These are phyloP conservation scores for Lunularia cruciata DNA, from an alignment of 225 moss, liverwort and hornwort genomes.

Conservation along the genomic window DNA sequence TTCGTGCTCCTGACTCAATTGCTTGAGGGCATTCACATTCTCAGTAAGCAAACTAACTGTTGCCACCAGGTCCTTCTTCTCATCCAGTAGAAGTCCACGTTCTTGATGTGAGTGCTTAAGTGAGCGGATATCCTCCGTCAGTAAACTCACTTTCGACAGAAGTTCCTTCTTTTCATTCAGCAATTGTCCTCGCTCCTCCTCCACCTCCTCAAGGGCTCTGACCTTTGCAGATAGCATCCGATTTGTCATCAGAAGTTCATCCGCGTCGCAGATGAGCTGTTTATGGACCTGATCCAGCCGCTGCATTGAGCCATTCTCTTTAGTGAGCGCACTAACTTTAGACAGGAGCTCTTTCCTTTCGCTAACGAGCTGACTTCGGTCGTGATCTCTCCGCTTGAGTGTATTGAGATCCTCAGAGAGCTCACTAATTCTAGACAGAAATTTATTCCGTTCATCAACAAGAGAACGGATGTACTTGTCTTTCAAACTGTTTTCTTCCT, in stretches of 20 bases:
- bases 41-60: conserved; percentile 21
- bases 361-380: conserved; percentile 17
- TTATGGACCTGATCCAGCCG: conserved; percentile 18
- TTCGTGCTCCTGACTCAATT: conserved; percentile 26
- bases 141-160: conserved; percentile 3
- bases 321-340: conserved; percentile 27
- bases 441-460: conserved; percentile 22
- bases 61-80: conserved; percentile 32
- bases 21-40: conserved; percentile 20
- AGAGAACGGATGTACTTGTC: conserved; percentile 32
- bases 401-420: conserved; percentile 24
- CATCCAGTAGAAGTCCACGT: conserved; percentile 19
- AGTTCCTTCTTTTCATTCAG: conserved; percentile 29
- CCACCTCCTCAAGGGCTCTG: conserved; percentile 17
- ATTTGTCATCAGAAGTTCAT: conserved; percentile 23
- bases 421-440: conserved; percentile 24
- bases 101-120: conserved; percentile 23
- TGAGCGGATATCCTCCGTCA: conserved; percentile 24
- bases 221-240: conserved; percentile 19
- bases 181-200: conserved; percentile 23
- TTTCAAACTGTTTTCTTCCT: conserved; percentile 37
- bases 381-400: conserved; percentile 15
- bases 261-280: conserved; percentile 24
- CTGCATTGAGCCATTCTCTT: conserved; percentile 21
- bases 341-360: conserved; percentile 32